Evolutionary conservation across 345 rosid genomes (phyloP), one percentile per base, ranked within the genome.

Genomic region (Lenwebbia sp.): DNA sequence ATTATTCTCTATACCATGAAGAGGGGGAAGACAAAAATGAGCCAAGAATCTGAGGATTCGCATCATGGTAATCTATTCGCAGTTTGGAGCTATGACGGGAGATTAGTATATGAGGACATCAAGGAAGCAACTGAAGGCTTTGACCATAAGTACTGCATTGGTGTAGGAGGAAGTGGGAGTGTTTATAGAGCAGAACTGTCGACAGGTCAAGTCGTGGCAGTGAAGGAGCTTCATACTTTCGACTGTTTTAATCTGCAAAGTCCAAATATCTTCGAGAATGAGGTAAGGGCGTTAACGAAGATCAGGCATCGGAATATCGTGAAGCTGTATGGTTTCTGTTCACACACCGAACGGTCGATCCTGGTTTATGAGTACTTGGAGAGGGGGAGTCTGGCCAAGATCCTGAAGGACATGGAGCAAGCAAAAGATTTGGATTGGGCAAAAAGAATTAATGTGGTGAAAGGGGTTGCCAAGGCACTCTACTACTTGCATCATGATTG

Each of bases 141-240:
- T 62, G 82, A 87, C 41, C 51, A 83, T 82, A 76, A 49, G 47
- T 86, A 82, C 85, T 88, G 90, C 87, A 89, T 90, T 47, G 91
- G 92, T 7, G 85, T 28, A 4, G 92, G 91, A 85, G 89, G 89
- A 49, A 84, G 84, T 3, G 92, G 90, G 52, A 92, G 82, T 50
- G 91, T 92, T 13, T 92, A 88, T 86, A 90, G 74, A 85, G 92
- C 90, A 13, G 86, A 86, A 54, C 86, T 88, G 53, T 65, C 85
- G 6, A 83, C 85, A 10, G 90, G 87, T 21, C 88, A 88, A 53
- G 86, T 87, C 14, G 74, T 89, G 53, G 89, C 90, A 0, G 90
- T 89, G 47, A 89, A 89, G 83, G 78, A 85, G 90, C 87, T 89
- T 5, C 78, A 76, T 37, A 13, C 17, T 25, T 40, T 6, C 28